Conservation (phyloP, 2,329 filamentous ascomycete species). For the Alternaria brassicicola region DNA sequence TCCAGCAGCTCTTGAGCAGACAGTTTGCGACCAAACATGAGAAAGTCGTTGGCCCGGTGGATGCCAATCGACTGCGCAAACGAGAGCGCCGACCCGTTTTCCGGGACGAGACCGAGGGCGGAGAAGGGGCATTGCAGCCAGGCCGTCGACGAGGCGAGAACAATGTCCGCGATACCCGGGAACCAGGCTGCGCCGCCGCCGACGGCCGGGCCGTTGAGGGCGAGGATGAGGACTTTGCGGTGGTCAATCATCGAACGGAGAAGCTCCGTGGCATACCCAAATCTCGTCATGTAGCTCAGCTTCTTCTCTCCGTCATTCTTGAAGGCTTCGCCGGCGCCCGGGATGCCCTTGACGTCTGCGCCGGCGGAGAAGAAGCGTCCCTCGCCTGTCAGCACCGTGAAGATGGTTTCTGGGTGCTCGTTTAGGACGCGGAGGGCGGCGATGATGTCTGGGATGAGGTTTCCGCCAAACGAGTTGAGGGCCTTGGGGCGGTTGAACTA, state of each 20-base stretch:
- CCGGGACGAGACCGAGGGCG: conserved; percentile 57
- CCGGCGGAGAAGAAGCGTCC: conserved; percentile 59
- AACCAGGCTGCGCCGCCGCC: conserved; percentile 61
- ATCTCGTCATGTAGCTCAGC: conserved; percentile 32
- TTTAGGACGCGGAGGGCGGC: conserved; percentile 54
- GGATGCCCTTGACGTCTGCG: conserved; percentile 54
- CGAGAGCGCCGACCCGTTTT: conserved; percentile 55
- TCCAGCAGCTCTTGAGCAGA: conserved; percentile 52
- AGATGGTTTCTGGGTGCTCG: conserved; percentile 56
- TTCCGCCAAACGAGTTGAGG: conserved; percentile 58
- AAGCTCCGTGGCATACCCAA: conserved; percentile 22
- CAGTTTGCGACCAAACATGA: conserved; percentile 59
- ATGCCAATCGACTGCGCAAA: conserved; percentile 58
- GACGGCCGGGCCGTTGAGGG: conserved; percentile 58
- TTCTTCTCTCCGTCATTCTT: conserved; percentile 46
- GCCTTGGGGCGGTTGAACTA: conserved; percentile 57
- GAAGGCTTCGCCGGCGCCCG: neutral
- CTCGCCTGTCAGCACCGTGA: conserved; percentile 59
- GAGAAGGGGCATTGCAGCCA: conserved; percentile 59
- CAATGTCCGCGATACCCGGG: conserved; percentile 56
- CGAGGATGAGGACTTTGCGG: conserved; percentile 58
- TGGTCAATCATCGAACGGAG: conserved; percentile 35
- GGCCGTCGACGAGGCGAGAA: conserved; percentile 53
- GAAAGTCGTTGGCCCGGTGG: conserved; percentile 59
- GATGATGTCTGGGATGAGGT: conserved; percentile 53